A percentile compares a stretch with the other conserved stretches of the same genome.
These are phyloP conservation scores for Amanita muscaria DNA, from an alignment of 768 basidiomycete genomes.

Conservation along the genomic window DNA sequence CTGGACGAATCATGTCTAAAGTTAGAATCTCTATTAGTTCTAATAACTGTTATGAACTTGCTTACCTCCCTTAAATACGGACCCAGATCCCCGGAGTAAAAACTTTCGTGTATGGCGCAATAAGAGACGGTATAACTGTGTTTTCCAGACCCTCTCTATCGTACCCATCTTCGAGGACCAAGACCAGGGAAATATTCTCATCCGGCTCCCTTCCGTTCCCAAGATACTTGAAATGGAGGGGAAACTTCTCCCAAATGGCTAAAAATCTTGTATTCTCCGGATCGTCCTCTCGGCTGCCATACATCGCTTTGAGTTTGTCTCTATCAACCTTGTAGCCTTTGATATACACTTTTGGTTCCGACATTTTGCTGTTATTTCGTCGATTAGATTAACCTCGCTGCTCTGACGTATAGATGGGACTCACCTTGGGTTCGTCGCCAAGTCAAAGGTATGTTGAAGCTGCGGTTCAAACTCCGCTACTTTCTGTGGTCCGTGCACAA, in stretches of 20 bases:
- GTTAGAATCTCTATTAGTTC: too few relatives aligned
- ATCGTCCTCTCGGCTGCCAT: conserved; percentile 4
- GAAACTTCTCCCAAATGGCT: conserved; percentile 1
- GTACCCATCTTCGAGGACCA: conserved; percentile 9
- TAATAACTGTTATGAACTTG: neutral
- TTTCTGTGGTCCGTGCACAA: too few relatives aligned
- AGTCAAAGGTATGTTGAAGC: too few relatives aligned
- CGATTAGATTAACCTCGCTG: conserved; percentile 1
- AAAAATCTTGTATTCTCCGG: conserved; percentile 1
- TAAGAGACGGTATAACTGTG: conserved; percentile 6
- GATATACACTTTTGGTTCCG: neutral
- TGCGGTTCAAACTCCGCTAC: too few relatives aligned
- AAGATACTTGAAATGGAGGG: conserved; percentile 1
- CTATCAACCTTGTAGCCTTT: conserved; percentile 3
- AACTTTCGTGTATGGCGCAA: conserved; percentile 1
- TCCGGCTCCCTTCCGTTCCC: conserved; percentile 5
- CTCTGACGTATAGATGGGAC: too few relatives aligned
- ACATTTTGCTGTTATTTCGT: too few relatives aligned
- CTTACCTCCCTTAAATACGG: conserved; percentile 1
- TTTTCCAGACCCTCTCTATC: conserved; percentile 7
- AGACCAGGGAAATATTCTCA: conserved; percentile 7
- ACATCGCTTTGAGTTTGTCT: neutral
- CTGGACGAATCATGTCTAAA: too few relatives aligned
- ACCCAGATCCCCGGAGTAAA: conserved; percentile 5
- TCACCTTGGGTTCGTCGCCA: too few relatives aligned